Base-by-base conservation (phyloP, 169 alveolate genomes). In the Plasmodium reichenowi region DNA sequence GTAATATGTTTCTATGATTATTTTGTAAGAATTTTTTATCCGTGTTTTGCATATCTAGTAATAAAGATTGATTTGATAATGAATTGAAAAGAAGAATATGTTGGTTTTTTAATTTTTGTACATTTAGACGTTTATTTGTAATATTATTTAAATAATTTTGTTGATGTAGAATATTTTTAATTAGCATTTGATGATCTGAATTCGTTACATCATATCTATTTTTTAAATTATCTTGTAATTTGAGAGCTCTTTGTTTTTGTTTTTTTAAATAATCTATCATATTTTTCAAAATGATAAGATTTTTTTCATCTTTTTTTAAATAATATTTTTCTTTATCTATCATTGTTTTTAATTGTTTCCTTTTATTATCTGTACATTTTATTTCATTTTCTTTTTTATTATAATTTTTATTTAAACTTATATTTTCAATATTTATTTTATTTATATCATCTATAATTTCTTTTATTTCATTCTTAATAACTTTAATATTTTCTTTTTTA, bases 281-380 rank as follows among this genome's bases (percentile, higher is more conserved):
- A 70, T 83, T 83, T 29, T 67, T 83, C 7, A 83, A 56, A 1
- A 83, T 83, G n/a, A 83, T 70, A 68, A 83, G 24, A 58, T 71
- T 83, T 2, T 72, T 26, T 68, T 83, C 91, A 68, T 83, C 91
- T 62, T 83, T 83, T 70, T 83, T 83, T 52, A 83, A 71, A 58
- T 71, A 66, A 68, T 54, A 45, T 58, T 71, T 83, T 58, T 83
- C 91, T 58, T 70, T 83, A 32, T 59, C 73, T n/a, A 83, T 83
- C 9, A 71, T 15, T 2, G n/a, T 10, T 38, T 68, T 71, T 22
- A 83, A 47, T 38, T 48, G 12, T 32, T 56, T 83, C 43, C 91
- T 83, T 62, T 83, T 83, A 12, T 70, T 10, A 47, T 83, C 91
- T 0, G 70, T 59, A 7, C 15, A 6, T 17, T 68, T 83, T 1